Percentiles rank a stretch among this genome's conserved stretches.
These are phyloP conservation scores for Dictyostelium purpureum DNA, from an alignment of 78 protist genomes.

Conservation along the genomic window DNA sequence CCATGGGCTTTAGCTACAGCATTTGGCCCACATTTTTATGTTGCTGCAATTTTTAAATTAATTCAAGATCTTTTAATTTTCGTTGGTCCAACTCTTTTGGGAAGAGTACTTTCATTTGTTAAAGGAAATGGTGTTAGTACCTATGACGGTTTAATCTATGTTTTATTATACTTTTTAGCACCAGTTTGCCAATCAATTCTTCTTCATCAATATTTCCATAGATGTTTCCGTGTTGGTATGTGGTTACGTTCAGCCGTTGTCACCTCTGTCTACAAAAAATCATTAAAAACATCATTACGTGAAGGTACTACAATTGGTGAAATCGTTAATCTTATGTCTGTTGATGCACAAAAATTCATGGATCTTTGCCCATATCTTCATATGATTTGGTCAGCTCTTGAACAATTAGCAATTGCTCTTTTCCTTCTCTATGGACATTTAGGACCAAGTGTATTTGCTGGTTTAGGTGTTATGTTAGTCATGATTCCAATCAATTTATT, in stretches of 20 bases:
- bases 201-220: conserved; percentile 66
- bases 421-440: conserved; percentile 26
- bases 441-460: conserved; percentile 71
- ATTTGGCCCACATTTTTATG: conserved; percentile 47
- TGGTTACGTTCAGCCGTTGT: conserved; percentile 76
- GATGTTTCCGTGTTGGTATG: conserved; percentile 65
- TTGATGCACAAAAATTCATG: conserved; percentile 87
- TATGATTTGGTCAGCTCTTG: conserved; percentile 84
- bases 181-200: conserved; percentile 40
- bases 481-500: conserved; percentile 74
- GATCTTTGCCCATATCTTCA: conserved; percentile 86
- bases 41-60: conserved; percentile 45
- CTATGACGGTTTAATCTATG: conserved; percentile 34
- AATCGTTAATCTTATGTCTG: conserved; percentile 89
- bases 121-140: not conserved
- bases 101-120: conserved; percentile 9
- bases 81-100: conserved; percentile 69
- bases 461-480: conserved; percentile 72
- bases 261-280: conserved; percentile 61
- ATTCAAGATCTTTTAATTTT: conserved; percentile 45
- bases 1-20: conserved; percentile 59
- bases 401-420: conserved; percentile 35
- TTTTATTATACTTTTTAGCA: conserved; percentile 27
- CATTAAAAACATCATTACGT: conserved; percentile 38
- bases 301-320: conserved; percentile 83